Evolutionary conservation across 148 eudicot species (phyloP).

Genomic region (Vaccinium myrtillus): DNA sequence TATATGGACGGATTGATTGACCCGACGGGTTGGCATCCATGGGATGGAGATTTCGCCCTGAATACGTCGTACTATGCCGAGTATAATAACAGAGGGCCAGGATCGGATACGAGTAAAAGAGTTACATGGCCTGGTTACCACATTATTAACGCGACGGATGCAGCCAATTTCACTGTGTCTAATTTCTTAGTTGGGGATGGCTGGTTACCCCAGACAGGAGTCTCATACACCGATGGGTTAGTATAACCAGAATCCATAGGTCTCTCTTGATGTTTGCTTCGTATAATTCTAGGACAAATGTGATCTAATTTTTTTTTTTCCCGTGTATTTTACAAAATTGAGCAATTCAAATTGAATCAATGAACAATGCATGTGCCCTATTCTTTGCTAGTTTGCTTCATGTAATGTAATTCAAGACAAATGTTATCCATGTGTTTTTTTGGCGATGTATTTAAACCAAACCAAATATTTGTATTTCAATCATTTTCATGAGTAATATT

Average conservation of each 20-base stretch:
- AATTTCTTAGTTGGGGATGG: background rate
- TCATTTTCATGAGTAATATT: background rate
- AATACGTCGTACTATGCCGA: slow-evolving; percentile 73
- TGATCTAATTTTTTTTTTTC: background rate
- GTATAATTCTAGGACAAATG: background rate
- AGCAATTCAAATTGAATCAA: background rate
- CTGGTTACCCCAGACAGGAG: slow-evolving; percentile 4
- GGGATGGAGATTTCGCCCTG: slow-evolving; percentile 74
- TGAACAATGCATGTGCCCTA: background rate
- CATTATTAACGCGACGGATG: slow-evolving; percentile 43
- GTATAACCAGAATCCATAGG: background rate
- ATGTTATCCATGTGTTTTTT: too few species aligned
- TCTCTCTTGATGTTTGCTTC: background rate
- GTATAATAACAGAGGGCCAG: slow-evolving; percentile 78
- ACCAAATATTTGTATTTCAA: too few species aligned
- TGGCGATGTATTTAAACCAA: too few species aligned
- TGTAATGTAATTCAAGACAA: too few species aligned
- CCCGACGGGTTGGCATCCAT: slow-evolving; percentile 92
- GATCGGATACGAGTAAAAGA: slow-evolving; percentile 35
- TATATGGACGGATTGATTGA: slow-evolving; percentile 44
- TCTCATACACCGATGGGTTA: background rate
- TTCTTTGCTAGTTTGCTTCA: too few species aligned
- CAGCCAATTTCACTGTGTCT: slow-evolving; percentile 55
- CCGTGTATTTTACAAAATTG: background rate
- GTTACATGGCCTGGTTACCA: slow-evolving; percentile 88